phyloP scores from a whole-genome alignment of 2,329 filamentous ascomycete species.

The Sclerotinia borealis region DNA sequence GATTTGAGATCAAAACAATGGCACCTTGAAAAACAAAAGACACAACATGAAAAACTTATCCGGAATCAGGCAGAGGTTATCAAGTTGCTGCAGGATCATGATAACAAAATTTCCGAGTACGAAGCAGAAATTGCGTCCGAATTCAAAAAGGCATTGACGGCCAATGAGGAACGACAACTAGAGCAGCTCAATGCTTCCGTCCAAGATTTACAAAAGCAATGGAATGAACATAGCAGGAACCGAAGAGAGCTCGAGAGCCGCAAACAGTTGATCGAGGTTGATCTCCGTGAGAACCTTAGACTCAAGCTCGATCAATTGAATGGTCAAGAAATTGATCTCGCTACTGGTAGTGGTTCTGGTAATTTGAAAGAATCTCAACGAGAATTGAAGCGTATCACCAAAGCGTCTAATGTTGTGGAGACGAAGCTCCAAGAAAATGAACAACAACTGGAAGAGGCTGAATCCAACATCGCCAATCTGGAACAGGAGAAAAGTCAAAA shows the following conservation, averaged over 20 bases:
- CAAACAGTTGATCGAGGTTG: constrained; percentile 79
- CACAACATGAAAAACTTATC: constrained; percentile 65
- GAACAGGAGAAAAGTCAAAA: constrained; percentile 51
- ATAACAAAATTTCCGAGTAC: constrained; percentile 68
- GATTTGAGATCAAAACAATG: constrained; percentile 71
- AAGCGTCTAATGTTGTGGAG: constrained; percentile 60
- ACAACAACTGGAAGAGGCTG: constrained; percentile 54
- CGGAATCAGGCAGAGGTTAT: constrained; percentile 63
- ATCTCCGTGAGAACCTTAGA: constrained; percentile 82
- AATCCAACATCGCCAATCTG: constrained; percentile 35
- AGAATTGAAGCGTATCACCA: constrained; percentile 73
- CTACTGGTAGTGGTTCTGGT: constrained; percentile 53
- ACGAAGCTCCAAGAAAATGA: constrained; percentile 70
- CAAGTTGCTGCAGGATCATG: constrained; percentile 67
- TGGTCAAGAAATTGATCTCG: constrained; percentile 64
- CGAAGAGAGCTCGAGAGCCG: constrained; percentile 72
- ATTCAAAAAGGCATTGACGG: constrained; percentile 84
- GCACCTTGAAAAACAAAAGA: constrained; percentile 66
- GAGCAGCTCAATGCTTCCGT: constrained; percentile 63
- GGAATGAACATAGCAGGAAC: constrained; percentile 66
- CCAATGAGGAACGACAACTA: constrained; percentile 76
- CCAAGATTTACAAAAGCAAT: constrained; percentile 69
- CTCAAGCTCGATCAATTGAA: constrained; percentile 83
- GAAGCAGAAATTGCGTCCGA: constrained; percentile 76
- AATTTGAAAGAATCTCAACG: constrained; percentile 72